Conservation (phyloP, 257 asterid species). For the Penstemon eatonii region DNA sequence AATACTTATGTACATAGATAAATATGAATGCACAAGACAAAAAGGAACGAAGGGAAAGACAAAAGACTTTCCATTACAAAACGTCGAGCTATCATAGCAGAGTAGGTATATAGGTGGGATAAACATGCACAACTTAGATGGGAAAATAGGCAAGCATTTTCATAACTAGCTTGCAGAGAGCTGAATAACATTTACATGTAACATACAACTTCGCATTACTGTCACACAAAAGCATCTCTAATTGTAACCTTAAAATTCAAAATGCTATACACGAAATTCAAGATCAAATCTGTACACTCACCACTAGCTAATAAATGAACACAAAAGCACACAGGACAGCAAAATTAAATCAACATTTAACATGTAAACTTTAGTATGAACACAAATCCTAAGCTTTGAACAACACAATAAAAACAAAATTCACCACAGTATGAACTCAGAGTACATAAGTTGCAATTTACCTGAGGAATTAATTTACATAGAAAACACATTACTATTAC, state of each 20-base stretch:
- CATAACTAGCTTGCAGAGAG: conserved; percentile 17
- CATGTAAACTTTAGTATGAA: neutral
- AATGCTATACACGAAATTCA: conserved; percentile 5
- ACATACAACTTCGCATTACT: neutral
- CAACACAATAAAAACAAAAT: conserved; percentile 22
- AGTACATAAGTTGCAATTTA: no score
- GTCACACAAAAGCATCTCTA: neutral
- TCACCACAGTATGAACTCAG: neutral
- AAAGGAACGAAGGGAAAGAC: neutral
- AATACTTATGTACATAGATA: neutral
- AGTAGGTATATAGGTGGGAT: conserved; percentile 4
- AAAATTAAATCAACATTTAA: neutral
- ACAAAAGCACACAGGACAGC: neutral
- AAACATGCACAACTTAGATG: conserved; percentile 5
- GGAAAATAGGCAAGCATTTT: conserved; percentile 1
- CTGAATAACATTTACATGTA: conserved; percentile 7
- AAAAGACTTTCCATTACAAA: neutral
- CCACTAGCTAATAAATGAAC: neutral
- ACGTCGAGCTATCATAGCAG: neutral
- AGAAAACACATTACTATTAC: no score
- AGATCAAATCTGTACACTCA: conserved; percentile 18
- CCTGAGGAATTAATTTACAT: no score
- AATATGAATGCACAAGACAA: neutral
- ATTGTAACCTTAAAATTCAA: neutral
- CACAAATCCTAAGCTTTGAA: neutral